phyloP scores from a whole-genome alignment of 75 land plant species.

The Gnetum montanum region DNA sequence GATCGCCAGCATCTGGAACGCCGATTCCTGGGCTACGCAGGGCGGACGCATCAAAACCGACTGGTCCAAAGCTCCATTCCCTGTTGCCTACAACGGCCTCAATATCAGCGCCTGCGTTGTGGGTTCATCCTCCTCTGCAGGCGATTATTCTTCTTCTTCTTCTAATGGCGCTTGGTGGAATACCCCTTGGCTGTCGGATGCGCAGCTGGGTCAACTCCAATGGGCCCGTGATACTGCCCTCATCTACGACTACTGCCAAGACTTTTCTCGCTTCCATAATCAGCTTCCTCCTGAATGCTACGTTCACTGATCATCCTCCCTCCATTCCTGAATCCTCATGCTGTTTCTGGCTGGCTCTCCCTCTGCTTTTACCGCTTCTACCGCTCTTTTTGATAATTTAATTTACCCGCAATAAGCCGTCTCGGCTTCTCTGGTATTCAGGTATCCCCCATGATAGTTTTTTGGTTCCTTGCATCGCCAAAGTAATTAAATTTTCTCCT shows the following conservation, averaged over 20 bases:
- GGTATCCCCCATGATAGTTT: too few species aligned
- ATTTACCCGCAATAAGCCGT: too few species aligned
- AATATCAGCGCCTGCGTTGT: background rate
- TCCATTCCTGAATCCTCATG: too few species aligned
- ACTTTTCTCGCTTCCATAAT: conserved; percentile 12
- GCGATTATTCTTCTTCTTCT: background rate
- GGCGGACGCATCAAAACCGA: conserved; percentile 7
- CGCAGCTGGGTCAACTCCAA: conserved; percentile 11
- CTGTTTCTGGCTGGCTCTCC: too few species aligned
- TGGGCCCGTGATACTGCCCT: conserved; percentile 23
- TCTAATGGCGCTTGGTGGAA: background rate
- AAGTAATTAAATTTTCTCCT: too few species aligned
- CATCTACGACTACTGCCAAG: conserved; percentile 35
- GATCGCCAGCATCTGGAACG: conserved; percentile 21
- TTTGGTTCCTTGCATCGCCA: too few species aligned
- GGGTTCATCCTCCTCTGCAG: background rate
- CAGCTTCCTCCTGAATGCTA: background rate
- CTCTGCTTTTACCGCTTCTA: too few species aligned
- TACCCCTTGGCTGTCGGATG: background rate
- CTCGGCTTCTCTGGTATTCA: too few species aligned
- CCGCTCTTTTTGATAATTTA: too few species aligned
- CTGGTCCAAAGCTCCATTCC: conserved; percentile 5
- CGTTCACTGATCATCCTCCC: too few species aligned
- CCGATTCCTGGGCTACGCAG: conserved; percentile 16
- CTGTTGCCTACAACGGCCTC: background rate